Evolutionary conservation across 2,329 filamentous ascomycete genomes (phyloP), one percentile per base, ranked within the genome.

Genomic region (Curvularia eragrostidis): DNA sequence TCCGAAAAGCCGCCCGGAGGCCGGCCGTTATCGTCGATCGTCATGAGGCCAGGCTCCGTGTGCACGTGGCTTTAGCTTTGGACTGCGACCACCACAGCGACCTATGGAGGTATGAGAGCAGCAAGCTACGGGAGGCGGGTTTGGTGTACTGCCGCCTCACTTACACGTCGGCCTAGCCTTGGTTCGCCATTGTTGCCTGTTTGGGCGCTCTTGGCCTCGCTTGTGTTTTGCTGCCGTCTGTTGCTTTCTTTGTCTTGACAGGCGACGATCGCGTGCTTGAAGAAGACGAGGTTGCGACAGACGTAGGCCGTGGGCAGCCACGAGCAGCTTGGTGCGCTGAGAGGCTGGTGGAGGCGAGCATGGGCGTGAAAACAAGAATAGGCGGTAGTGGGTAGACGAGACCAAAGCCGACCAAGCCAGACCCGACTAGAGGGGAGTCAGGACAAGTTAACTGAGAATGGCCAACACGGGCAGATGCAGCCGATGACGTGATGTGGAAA

Each of bases 401-500:
- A n/a, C n/a, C n/a, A n/a, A n/a, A n/a, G n/a, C n/a, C n/a, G n/a
- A 26, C 3, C 7, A 26, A 7, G 7, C 24, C 32, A n/a, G 15
- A n/a, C 5, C 32, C n/a, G 32, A 36, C 15, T n/a, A 12, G 28
- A 30, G 5, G 15, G 15, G 15, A 36, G 2, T 36, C n/a, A n/a
- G 32, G 32, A 36, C 32, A 36, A 36, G 32, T 36, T 36, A n/a
- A n/a, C 32, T 36, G 32, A 36, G 13, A 13, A 10, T 32, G 30
- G 30, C 10, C 4, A 5, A 15, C 10, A 13, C 30, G 30, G 30
- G 30, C 5, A 5, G 10, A 32, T 32, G 15, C 10, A 28, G 50
- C 60, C 49, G 54, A 58, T 66, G 63, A 69, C 60, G 63, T 66
- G 60, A 65, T 56, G 39, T 57, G 32, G 28, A 51, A 54, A 54